Conservation (phyloP, 768 basidiomycete genomes). For the Trametes cingulata region DNA sequence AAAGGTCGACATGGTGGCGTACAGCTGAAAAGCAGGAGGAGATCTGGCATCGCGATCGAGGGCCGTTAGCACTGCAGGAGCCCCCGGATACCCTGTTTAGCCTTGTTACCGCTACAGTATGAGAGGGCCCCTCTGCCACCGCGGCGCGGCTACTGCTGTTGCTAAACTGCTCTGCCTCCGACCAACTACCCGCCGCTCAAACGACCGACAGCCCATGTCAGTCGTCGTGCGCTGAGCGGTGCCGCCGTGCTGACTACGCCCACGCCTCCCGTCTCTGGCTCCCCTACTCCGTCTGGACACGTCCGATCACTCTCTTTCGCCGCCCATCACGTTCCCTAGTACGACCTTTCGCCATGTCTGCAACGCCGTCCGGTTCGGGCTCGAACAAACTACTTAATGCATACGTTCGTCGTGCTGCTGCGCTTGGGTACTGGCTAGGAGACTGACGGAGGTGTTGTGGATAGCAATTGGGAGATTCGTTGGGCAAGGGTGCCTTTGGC, state of each 20-base stretch:
- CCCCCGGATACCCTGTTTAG: slow-evolving; percentile 10
- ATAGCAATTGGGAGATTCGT: slow-evolving; percentile 92
- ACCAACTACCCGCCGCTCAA: slow-evolving; percentile 19
- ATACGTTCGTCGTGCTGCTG: slow-evolving; percentile 27
- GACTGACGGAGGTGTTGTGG: background rate
- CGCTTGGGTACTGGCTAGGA: background rate
- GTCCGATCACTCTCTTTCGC: slow-evolving; percentile 15
- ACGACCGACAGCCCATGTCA: slow-evolving; percentile 20
- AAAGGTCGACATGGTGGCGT: too few species aligned
- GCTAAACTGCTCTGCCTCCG: slow-evolving; percentile 17
- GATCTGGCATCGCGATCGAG: background rate
- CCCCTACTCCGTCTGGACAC: slow-evolving; percentile 13
- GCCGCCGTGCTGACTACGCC: slow-evolving; percentile 7
- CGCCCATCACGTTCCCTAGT: slow-evolving; percentile 17
- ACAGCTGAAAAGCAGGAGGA: too few species aligned
- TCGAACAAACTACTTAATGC: slow-evolving; percentile 33
- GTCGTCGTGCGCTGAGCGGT: slow-evolving; percentile 19
- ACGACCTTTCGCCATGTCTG: slow-evolving; percentile 18
- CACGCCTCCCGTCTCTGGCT: too few species aligned
- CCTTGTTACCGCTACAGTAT: slow-evolving; percentile 7
- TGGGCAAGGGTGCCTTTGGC: slow-evolving; percentile 97
- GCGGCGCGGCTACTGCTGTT: slow-evolving; percentile 11
- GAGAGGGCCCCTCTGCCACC: slow-evolving; percentile 11
- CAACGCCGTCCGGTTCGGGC: slow-evolving; percentile 18
- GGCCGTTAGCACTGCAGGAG: background rate